Conservation (phyloP, 1,284 basidiomycete species). For the Violaceomyces palustris region DNA sequence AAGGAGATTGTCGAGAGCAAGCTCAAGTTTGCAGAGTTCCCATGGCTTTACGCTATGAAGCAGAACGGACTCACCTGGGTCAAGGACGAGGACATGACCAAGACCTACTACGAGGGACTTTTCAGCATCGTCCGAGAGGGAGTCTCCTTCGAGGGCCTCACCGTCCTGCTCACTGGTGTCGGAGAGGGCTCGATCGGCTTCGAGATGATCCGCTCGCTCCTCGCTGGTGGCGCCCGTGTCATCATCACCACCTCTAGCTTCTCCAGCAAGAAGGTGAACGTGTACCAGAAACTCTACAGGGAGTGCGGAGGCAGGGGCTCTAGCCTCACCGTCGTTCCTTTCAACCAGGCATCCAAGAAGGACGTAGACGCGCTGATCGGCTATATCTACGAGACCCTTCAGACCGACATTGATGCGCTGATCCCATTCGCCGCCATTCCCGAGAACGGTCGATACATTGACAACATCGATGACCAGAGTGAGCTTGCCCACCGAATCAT, state of each 20-base stretch:
- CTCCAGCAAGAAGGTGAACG: conserved; percentile 73
- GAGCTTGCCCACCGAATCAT: conserved; percentile 91
- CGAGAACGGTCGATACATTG: conserved; percentile 95
- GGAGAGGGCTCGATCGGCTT: conserved; percentile 95
- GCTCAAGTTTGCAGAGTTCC: no score
- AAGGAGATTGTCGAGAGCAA: no score
- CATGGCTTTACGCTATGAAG: conserved; percentile 1
- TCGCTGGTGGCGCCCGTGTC: conserved; percentile 89
- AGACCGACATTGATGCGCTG: conserved; percentile 93
- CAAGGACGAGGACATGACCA: conserved; percentile 72
- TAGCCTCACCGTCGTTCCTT: conserved; percentile 92
- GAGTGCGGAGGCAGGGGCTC: conserved; percentile 87
- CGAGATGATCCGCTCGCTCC: conserved; percentile 89
- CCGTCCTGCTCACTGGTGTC: conserved; percentile 91
- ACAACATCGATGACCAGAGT: conserved; percentile 88
- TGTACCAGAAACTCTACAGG: conserved; percentile 96
- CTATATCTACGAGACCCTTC: conserved; percentile 89
- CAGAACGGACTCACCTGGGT: background rate
- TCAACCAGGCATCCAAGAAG: conserved; percentile 95
- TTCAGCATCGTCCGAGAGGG: conserved; percentile 96
- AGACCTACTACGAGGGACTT: conserved; percentile 74
- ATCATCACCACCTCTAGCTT: conserved; percentile 76
- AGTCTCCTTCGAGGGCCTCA: conserved; percentile 96
- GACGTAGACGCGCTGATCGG: conserved; percentile 86
- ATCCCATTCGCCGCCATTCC: conserved; percentile 95